phyloP scores from a whole-genome alignment of 2,329 filamentous ascomycete species.

The Simplicillium aogashimaense region DNA sequence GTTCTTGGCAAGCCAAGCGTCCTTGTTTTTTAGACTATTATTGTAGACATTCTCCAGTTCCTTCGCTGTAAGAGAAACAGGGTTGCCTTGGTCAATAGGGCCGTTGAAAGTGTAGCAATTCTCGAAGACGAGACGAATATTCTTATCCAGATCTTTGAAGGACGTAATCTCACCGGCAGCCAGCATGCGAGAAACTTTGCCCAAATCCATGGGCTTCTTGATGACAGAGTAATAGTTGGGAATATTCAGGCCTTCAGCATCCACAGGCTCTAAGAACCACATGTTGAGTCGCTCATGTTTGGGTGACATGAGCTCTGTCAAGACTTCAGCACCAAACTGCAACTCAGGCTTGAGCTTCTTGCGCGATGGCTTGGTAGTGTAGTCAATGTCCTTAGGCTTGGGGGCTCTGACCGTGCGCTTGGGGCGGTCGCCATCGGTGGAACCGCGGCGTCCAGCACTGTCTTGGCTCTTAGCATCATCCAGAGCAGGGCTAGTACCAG shows the following conservation, averaged over 20 bases:
- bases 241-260: slow-evolving; percentile 88
- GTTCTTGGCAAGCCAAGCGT: slow-evolving; percentile 70
- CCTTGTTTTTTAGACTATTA: slow-evolving; percentile 65
- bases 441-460: slow-evolving; percentile 4
- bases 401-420: slow-evolving; percentile 92
- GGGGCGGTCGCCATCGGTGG: slow-evolving; percentile 63
- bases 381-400: slow-evolving; percentile 84
- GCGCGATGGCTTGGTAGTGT: slow-evolving; percentile 63
- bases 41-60: slow-evolving; percentile 68
- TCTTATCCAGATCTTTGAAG: slow-evolving; percentile 76
- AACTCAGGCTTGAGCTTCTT: slow-evolving; percentile 87
- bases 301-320: slow-evolving; percentile 66
- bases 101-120: slow-evolving; percentile 92
- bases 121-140: slow-evolving; percentile 71
- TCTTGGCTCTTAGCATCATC: slow-evolving; percentile 8
- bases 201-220: slow-evolving; percentile 93
- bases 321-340: slow-evolving; percentile 76
- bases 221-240: slow-evolving; percentile 88
- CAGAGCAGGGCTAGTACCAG: slow-evolving; percentile 17
- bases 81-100: slow-evolving; percentile 46
- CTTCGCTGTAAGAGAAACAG: slow-evolving; percentile 63
- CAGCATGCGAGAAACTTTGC: slow-evolving; percentile 71
- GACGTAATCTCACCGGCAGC: slow-evolving; percentile 69
- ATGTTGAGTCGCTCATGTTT: slow-evolving; percentile 60
- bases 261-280: slow-evolving; percentile 76